These are phyloP conservation scores for Peribolospora kevripleyi DNA, from an alignment of 768 basidiomycete genomes.

Conservation along the genomic window DNA sequence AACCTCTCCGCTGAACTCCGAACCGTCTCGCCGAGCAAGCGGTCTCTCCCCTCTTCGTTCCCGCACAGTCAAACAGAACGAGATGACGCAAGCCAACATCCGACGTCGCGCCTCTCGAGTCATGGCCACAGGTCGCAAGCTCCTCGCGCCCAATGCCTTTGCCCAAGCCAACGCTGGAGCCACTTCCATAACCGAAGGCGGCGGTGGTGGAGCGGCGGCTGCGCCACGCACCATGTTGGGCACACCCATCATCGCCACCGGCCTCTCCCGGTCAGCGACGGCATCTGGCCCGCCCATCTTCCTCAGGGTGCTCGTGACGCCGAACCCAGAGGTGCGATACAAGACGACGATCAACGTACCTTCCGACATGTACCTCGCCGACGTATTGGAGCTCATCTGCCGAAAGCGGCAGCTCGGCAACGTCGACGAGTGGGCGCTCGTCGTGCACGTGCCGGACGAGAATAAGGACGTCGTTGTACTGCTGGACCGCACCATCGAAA, in stretches of 20 bases:
- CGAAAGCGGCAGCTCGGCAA: conserved; percentile 39
- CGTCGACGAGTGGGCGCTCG: conserved; percentile 55
- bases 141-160: not conserved
- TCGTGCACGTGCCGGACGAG: conserved; percentile 33
- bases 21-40: too few relatives aligned
- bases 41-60: too few relatives aligned
- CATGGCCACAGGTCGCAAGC: conserved; percentile 22
- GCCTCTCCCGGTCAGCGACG: too few relatives aligned
- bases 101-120: conserved; percentile 55
- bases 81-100: conserved; percentile 51
- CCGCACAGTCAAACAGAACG: conserved; percentile 44
- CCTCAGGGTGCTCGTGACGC: not conserved
- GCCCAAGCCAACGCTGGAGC: not conserved
- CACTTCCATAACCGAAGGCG: not conserved
- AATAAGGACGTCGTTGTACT: conserved; percentile 45
- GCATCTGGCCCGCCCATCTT: not conserved
- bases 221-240: too few relatives aligned
- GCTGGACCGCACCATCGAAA: conserved; percentile 86
- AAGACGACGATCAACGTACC: conserved; percentile 17
- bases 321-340: not conserved
- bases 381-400: conserved; percentile 68
- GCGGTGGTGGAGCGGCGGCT: not conserved
- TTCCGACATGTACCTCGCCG: conserved; percentile 89
- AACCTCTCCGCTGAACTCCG: not conserved
- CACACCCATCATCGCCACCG: too few relatives aligned